These are phyloP conservation scores for Fomitopsis betulina DNA, from an alignment of 1,284 basidiomycete species.

Conservation along the genomic window DNA sequence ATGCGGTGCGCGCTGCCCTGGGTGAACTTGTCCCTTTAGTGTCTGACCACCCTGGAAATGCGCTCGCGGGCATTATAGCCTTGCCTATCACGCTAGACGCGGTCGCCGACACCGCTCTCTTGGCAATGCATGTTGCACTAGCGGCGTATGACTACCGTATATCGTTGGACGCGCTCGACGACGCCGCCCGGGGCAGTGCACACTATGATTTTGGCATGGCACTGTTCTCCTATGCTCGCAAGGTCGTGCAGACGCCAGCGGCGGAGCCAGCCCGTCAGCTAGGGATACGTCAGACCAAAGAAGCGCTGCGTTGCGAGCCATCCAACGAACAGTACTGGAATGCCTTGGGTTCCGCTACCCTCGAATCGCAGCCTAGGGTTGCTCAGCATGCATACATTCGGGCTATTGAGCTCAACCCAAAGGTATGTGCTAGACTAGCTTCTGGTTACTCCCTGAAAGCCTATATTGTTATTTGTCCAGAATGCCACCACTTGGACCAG, in stretches of 20 bases:
- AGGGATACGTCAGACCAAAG: constrained; percentile 62
- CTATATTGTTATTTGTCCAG: constrained; percentile 33
- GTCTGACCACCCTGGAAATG: constrained; percentile 33
- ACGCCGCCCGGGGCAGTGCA: constrained; percentile 52
- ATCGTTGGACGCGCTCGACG: constrained; percentile 62
- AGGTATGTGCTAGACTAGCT: constrained; percentile 40
- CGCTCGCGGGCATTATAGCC: constrained; percentile 39
- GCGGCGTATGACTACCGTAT: constrained; percentile 73
- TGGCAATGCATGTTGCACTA: constrained; percentile 46
- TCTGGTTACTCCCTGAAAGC: constrained; percentile 3
- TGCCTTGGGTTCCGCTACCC: constrained; percentile 72
- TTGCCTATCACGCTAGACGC: constrained; percentile 21
- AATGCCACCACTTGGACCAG: constrained; percentile 83
- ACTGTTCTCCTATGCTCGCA: constrained; percentile 50
- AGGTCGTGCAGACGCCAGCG: constrained; percentile 25
- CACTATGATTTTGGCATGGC: constrained; percentile 78
- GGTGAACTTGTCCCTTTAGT: constrained; percentile 34
- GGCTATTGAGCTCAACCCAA: constrained; percentile 81
- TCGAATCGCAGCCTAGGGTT: constrained; percentile 60
- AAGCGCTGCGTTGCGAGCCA: constrained; percentile 76
- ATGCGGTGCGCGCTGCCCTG: constrained; percentile 34
- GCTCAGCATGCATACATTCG: constrained; percentile 93
- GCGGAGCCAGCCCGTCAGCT: constrained; percentile 40
- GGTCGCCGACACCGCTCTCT: constrained; percentile 21
- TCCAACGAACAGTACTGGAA: constrained; percentile 81